Evolutionary conservation across 202 grass and related monocot genomes (phyloP).

Genomic region (Hordeum pubiflorum): DNA sequence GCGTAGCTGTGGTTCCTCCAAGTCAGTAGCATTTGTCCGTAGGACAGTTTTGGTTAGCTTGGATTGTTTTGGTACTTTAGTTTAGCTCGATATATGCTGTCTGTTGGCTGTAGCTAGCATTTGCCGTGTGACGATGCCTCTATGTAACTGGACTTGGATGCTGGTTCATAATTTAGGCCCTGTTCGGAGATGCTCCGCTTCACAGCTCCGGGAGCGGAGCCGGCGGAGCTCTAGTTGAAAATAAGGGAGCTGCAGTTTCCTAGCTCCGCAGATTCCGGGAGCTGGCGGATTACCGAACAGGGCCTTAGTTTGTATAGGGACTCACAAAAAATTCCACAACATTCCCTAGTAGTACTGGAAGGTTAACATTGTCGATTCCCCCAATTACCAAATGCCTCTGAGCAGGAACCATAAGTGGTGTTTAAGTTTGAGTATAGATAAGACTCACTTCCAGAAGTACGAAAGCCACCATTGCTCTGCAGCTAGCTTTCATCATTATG

Average conservation of each 20-base stretch:
- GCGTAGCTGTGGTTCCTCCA: neutral
- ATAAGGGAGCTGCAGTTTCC: too few relatives aligned
- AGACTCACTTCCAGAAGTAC: neutral
- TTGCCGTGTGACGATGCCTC: neutral
- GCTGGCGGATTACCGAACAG: too few relatives aligned
- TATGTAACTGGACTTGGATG: neutral
- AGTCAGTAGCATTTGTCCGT: neutral
- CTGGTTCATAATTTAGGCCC: neutral
- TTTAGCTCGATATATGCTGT: neutral
- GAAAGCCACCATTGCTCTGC: neutral
- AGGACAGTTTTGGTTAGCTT: neutral
- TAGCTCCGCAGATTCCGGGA: too few relatives aligned
- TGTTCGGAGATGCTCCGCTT: too few relatives aligned
- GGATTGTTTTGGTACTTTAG: neutral
- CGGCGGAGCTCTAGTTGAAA: too few relatives aligned
- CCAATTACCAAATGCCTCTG: neutral
- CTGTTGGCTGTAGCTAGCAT: neutral
- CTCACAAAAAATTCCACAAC: neutral
- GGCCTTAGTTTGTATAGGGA: neutral
- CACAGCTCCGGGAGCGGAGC: too few relatives aligned
- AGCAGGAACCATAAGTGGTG: neutral
- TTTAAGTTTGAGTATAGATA: neutral
- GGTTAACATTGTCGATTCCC: neutral
- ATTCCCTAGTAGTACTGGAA: neutral
- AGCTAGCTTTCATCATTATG: neutral